Evolutionary conservation across 306 rosid species (phyloP).

Genomic region (Betula pendula): DNA sequence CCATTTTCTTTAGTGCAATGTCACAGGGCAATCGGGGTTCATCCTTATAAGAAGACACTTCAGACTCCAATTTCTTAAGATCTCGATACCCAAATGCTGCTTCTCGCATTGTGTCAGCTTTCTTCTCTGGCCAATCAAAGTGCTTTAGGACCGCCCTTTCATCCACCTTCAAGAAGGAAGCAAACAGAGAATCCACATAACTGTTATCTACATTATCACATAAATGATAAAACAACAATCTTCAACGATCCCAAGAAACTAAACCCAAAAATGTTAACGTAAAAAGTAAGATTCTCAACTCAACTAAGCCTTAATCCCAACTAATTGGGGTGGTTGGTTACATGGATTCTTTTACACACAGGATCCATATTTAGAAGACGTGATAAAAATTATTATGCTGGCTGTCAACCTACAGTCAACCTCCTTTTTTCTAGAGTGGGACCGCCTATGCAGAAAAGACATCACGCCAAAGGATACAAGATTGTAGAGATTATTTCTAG

Average conservation of each 20-base stretch:
- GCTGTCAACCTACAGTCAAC: slow-evolving; percentile 19
- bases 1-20: slow-evolving; percentile 86
- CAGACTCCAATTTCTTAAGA: slow-evolving; percentile 78
- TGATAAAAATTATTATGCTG: neutral
- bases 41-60: slow-evolving; percentile 83
- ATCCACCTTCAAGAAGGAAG: slow-evolving; percentile 64
- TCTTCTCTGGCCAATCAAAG: slow-evolving; percentile 97
- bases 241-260: neutral
- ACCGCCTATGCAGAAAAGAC: neutral
- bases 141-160: slow-evolving; percentile 97
- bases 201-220: neutral
- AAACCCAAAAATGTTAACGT: neutral
- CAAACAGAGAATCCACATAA: slow-evolving; percentile 11
- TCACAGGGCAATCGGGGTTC: slow-evolving; percentile 75
- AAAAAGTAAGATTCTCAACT: neutral
- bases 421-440: neutral
- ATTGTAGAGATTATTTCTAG: neutral
- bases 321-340: neutral
- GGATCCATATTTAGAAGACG: neutral
- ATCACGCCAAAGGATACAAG: neutral
- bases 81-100: slow-evolving; percentile 91
- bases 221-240: neutral
- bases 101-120: slow-evolving; percentile 94
- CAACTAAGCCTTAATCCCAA: neutral
- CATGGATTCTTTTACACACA: neutral